Conservation (phyloP, 768 basidiomycete species). For the Boletus sensibilis region DNA sequence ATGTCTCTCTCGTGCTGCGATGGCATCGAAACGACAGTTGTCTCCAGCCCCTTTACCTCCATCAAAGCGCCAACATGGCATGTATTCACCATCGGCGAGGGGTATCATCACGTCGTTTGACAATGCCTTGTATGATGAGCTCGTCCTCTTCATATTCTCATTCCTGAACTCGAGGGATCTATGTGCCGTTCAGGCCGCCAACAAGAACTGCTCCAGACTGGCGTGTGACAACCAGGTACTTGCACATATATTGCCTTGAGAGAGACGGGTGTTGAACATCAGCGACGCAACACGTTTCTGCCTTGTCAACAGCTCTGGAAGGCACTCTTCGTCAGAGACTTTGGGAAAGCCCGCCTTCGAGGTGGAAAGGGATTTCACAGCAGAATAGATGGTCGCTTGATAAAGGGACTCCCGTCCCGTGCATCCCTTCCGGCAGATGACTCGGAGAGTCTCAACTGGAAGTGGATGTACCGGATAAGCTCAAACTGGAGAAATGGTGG, state of each 20-base stretch:
- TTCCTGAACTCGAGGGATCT: conserved; percentile 66
- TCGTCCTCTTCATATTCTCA: conserved; percentile 71
- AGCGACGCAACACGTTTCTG: conserved; percentile 1
- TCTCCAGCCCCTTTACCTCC: conserved; percentile 52
- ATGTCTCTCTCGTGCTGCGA: conserved; percentile 20
- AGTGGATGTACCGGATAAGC: conserved; percentile 84
- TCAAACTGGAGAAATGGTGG: conserved; percentile 79
- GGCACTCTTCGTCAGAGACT: conserved; percentile 58
- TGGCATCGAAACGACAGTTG: conserved; percentile 48
- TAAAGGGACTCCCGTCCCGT: conserved; percentile 58
- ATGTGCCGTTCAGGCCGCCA: conserved; percentile 60
- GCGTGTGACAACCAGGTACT: conserved; percentile 64
- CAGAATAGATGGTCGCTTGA: conserved; percentile 54
- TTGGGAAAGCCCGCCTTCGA: conserved; percentile 65
- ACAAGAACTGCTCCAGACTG: conserved; percentile 64
- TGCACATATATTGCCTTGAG: conserved; percentile 7
- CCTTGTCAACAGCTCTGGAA: conserved; percentile 57
- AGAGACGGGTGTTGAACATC: conserved; percentile 18
- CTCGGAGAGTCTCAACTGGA: conserved; percentile 55
- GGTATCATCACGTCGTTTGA: conserved; percentile 44
- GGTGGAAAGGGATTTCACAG: conserved; percentile 63
- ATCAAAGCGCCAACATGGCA: conserved; percentile 52
- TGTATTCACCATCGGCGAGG: conserved; percentile 8
- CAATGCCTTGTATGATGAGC: conserved; percentile 67
- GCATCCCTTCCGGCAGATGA: conserved; percentile 34